phyloP scores from a whole-genome alignment of 2,329 filamentous ascomycete genomes.

The Macrophomina pseudophaseolina region DNA sequence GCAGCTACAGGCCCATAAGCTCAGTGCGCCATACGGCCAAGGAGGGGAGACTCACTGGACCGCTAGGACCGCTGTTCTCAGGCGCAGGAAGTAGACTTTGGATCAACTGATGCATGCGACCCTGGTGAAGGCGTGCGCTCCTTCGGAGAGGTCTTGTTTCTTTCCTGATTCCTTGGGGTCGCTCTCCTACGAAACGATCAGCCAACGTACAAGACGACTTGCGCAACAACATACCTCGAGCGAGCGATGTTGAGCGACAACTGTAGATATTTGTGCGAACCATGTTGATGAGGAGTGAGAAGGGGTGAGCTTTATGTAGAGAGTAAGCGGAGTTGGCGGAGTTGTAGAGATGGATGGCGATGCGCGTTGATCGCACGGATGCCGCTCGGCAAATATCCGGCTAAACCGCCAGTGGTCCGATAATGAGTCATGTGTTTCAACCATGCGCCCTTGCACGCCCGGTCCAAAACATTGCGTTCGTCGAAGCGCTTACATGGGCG shows the following conservation, averaged over 20 bases:
- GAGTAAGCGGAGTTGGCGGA: slow-evolving; percentile 35
- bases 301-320: too few species aligned
- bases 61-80: background rate
- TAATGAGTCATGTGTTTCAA: too few species aligned
- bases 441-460: too few species aligned
- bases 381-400: slow-evolving; percentile 31
- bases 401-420: slow-evolving; percentile 6
- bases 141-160: background rate
- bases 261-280: background rate
- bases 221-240: background rate
- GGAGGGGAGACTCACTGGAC: background rate
- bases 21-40: background rate
- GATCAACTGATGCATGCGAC: background rate
- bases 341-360: slow-evolving; percentile 41
- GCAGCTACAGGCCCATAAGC: background rate
- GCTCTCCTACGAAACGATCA: background rate
- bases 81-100: background rate
- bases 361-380: slow-evolving; percentile 39
- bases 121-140: background rate
- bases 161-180: background rate
- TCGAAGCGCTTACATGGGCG: background rate
- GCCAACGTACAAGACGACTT: background rate
- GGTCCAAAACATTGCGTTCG: too few species aligned
- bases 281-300: background rate
- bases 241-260: background rate